Evolutionary conservation across 495 filamentous ascomycete genomes (phyloP).

Genomic region (Staphylotrichum tortipilum): DNA sequence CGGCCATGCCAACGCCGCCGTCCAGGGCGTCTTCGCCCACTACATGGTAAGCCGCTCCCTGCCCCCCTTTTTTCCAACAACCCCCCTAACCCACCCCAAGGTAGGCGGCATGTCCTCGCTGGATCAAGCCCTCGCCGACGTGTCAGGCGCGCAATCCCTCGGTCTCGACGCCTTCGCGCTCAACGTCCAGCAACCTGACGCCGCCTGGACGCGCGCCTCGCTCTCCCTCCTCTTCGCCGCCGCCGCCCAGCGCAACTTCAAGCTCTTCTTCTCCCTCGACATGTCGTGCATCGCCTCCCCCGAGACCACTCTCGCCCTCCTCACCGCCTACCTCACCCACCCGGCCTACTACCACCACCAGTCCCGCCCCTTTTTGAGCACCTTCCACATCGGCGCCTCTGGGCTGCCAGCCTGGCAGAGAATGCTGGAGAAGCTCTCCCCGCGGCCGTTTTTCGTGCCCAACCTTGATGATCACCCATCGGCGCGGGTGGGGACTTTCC

Average conservation of each 20-base stretch:
- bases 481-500: too few relatives aligned
- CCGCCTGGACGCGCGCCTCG: not conserved
- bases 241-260: not conserved
- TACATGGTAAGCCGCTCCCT: constrained; percentile 6
- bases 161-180: constrained; percentile 14
- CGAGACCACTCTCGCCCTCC: not conserved
- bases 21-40: constrained; percentile 9
- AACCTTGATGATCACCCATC: constrained; percentile 4
- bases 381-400: constrained; percentile 14
- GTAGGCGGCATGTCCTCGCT: constrained; percentile 4
- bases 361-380: constrained; percentile 37
- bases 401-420: constrained; percentile 29
- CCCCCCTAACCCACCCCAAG: not conserved
- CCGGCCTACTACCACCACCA: constrained; percentile 37
- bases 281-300: constrained; percentile 5
- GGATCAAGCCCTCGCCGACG: constrained; percentile 2
- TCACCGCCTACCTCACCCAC: constrained; percentile 26
- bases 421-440: too few relatives aligned
- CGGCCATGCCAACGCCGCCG: not conserved
- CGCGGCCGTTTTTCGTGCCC: constrained; percentile 48
- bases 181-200: constrained; percentile 7
- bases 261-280: constrained; percentile 15
- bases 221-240: constrained; percentile 4
- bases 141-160: not conserved
- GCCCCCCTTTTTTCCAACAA: not conserved